Percentiles rank a stretch among this genome's conserved stretches.
Evolutionary conservation across 257 asterid genomes (phyloP).

Genomic region (Plectranthus barbatus): DNA sequence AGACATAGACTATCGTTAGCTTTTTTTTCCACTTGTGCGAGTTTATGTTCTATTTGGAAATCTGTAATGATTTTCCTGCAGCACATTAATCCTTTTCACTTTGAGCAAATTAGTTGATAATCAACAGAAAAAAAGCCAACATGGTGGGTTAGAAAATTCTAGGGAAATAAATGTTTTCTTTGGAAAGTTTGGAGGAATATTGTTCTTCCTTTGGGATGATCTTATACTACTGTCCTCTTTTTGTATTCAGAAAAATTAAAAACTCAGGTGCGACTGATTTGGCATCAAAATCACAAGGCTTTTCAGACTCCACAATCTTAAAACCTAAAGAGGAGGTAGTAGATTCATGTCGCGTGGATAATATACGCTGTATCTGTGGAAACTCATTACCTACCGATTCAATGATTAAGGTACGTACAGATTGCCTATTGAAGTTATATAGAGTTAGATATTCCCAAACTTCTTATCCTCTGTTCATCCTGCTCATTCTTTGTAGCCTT

Average conservation of each 20-base stretch:
- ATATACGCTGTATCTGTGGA: slow-evolving; percentile 84
- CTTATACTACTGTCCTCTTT: slow-evolving; percentile 7
- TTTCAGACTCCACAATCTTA: slow-evolving; percentile 46
- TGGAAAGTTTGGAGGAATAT: neutral
- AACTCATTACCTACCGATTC: slow-evolving; percentile 65
- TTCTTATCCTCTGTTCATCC: neutral
- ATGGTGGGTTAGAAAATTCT: neutral
- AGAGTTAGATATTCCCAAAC: neutral
- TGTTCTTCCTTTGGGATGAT: slow-evolving; percentile 3
- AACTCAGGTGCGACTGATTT: slow-evolving; percentile 68
- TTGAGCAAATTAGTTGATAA: neutral
- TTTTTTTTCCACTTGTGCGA: neutral
- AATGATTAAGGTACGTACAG: slow-evolving; percentile 56
- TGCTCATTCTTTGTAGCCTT: neutral
- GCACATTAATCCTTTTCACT: neutral
- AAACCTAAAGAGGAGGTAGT: slow-evolving; percentile 56
- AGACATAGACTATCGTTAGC: neutral
- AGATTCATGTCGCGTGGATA: slow-evolving; percentile 50
- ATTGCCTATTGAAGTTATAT: neutral
- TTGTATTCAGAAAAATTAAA: slow-evolving; percentile 75
- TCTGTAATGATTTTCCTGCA: neutral
- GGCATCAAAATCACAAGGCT: slow-evolving; percentile 65
- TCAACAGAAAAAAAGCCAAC: neutral
- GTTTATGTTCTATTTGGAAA: neutral
- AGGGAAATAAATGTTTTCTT: neutral